These are phyloP conservation scores for Heracleum sosnowskyi DNA, from an alignment of 129 eudicot species.

Conservation along the genomic window DNA sequence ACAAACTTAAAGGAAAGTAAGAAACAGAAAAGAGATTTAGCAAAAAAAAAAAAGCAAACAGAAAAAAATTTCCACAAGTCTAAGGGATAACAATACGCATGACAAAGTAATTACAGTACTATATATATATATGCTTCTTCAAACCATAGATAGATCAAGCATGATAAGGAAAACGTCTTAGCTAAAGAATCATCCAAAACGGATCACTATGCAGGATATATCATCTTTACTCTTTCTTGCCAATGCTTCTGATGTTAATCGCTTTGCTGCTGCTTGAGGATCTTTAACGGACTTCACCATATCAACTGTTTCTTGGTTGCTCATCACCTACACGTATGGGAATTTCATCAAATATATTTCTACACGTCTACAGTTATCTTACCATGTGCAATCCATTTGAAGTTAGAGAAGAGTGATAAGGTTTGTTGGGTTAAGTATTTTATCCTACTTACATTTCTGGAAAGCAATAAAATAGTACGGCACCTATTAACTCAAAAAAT, in stretches of 20 bases:
- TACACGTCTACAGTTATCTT: not conserved
- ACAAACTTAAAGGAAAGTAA: not conserved
- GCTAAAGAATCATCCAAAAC: conserved; percentile 40
- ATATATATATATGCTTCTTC: conserved; percentile 8
- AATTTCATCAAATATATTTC: not conserved
- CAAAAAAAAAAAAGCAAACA: too few species aligned
- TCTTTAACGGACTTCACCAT: conserved; percentile 54
- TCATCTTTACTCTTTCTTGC: conserved; percentile 75
- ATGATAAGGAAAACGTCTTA: not conserved
- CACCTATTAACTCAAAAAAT: not conserved
- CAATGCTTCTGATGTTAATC: conserved; percentile 62
- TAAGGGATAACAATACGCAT: not conserved
- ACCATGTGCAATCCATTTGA: not conserved
- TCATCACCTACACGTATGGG: conserved; percentile 46
- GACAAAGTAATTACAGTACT: not conserved
- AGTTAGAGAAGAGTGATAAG: not conserved
- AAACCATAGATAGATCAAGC: conserved; percentile 8
- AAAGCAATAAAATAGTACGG: not conserved
- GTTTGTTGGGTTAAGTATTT: not conserved
- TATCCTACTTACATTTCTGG: not conserved
- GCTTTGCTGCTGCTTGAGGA: conserved; percentile 74
- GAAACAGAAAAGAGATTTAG: too few species aligned
- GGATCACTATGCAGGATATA: conserved; percentile 70
- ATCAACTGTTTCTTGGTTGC: conserved; percentile 59
- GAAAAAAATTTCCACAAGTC: not conserved